Evolutionary conservation across 371 early-diverging fungal species (phyloP).

Genomic region (Saksenaea oblongispora): DNA sequence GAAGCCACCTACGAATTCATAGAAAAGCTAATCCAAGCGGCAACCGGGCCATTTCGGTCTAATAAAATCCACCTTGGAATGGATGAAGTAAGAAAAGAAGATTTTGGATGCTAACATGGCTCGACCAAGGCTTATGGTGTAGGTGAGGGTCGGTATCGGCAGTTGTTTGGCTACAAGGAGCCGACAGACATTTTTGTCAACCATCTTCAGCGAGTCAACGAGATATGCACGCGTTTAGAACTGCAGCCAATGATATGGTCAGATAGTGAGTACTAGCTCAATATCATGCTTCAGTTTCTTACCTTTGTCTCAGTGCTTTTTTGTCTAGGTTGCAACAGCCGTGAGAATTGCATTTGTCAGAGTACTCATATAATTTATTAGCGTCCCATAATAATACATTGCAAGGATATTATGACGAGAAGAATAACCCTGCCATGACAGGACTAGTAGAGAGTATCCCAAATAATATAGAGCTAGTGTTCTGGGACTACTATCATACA

Average conservation of each 20-base stretch:
- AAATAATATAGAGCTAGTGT: slow-evolving; percentile 70
- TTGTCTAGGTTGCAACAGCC: slow-evolving; percentile 43
- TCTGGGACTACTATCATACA: slow-evolving; percentile 90
- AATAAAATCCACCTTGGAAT: slow-evolving; percentile 84
- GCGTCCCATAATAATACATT: slow-evolving; percentile 80
- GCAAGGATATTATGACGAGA: slow-evolving; percentile 77
- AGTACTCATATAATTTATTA: slow-evolving; percentile 5
- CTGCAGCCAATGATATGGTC: slow-evolving; percentile 87
- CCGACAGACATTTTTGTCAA: slow-evolving; percentile 75
- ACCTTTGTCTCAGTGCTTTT: slow-evolving; percentile 55
- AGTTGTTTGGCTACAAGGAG: slow-evolving; percentile 75
- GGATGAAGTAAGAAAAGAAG: slow-evolving; percentile 62
- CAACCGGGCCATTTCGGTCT: slow-evolving; percentile 70
- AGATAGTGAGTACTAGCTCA: slow-evolving; percentile 62
- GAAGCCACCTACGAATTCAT: slow-evolving; percentile 81
- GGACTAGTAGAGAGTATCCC: slow-evolving; percentile 66
- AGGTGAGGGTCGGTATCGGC: slow-evolving; percentile 80
- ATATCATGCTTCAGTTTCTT: background rate
- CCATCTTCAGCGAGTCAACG: slow-evolving; percentile 72
- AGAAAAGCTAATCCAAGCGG: slow-evolving; percentile 70
- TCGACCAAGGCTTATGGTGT: slow-evolving; percentile 69
- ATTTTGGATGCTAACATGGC: background rate
- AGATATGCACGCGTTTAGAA: slow-evolving; percentile 64
- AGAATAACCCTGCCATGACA: slow-evolving; percentile 53
- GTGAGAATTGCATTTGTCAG: background rate